Base-by-base conservation (phyloP, 1,284 basidiomycete genomes). In the Bjerkandera adusta region DNA sequence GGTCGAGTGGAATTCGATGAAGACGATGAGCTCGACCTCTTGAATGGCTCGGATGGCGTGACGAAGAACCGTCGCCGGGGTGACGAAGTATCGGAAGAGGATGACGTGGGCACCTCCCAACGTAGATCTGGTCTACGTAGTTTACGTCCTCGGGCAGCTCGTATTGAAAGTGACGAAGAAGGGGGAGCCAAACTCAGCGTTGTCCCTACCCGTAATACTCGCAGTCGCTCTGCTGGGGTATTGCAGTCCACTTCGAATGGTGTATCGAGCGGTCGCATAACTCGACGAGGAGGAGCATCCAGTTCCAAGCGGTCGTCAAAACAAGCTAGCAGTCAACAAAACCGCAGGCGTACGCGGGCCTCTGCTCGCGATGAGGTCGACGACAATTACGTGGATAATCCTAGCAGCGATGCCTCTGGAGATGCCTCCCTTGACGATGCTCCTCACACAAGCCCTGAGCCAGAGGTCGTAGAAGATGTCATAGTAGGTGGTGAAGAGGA, bases 381-480 rank as follows among this genome's bases (percentile, higher is more conserved):
- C 26, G 80, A 81, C 43, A 71, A 67, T 18, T 77, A 80, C 50
- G 66, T 78, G 18, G 74, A 77, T 35, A 57, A 62, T 15, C 74
- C 77, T 1, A 70, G 68, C 7, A 73, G 66, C 5, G 81, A 83
- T 10, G 75, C 68, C 3, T 77, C 79, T 49, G 79, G 73, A 1
- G 81, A 79, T 36, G 79, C 72, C 1, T 81, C 76, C 4, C 57
- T 81, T 13, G 81, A 81, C 36, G 78, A 81, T 35, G 76, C 69
- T 13, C 68, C 68, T 5, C 69, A 64, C 20, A 75, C 63, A 50
- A 60, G 69, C 34, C 61, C 59, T 2, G 70, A 72, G 29, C 66
- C 66, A 4, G 71, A 73, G 41, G 62, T 62, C 1, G 74, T 74
- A 25, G 70, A 73, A 34, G 76, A 70, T 13, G 74, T 60, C 12